These are phyloP conservation scores for Apophysomyces trapeziformis DNA, from an alignment of 371 early-diverging fungal genomes.

Conservation along the genomic window DNA sequence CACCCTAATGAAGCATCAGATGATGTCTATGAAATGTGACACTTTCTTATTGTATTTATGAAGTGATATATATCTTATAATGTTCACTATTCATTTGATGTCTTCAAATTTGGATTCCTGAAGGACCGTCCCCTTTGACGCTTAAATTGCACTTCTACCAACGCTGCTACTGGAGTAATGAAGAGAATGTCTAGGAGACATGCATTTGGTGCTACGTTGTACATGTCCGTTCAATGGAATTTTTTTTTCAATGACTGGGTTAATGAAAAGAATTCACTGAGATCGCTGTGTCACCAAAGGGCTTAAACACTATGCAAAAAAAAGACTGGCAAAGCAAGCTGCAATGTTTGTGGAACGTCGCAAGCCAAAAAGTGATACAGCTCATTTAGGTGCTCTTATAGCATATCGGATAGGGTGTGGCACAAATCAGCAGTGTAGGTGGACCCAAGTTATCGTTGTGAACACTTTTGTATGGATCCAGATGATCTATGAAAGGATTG, in stretches of 20 bases:
- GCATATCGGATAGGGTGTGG: neutral
- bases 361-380: neutral
- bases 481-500: too few relatives aligned
- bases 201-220: too few relatives aligned
- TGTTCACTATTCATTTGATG: too few relatives aligned
- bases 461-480: too few relatives aligned
- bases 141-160: too few relatives aligned
- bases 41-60: too few relatives aligned
- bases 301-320: neutral
- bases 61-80: too few relatives aligned
- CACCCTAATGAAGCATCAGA: too few relatives aligned
- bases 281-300: neutral
- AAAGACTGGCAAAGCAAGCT: neutral
- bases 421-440: slow-evolving; percentile 5
- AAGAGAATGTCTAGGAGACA: too few relatives aligned
- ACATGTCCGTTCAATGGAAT: neutral
- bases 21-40: too few relatives aligned
- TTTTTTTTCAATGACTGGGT: neutral
- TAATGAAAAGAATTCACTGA: neutral
- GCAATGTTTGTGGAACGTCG: slow-evolving; percentile 4
- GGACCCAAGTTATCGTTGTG: neutral
- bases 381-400: neutral
- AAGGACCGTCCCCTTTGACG: too few relatives aligned
- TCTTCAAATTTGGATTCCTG: too few relatives aligned
- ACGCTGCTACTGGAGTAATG: neutral